Evolutionary conservation across 345 rosid species (phyloP).

Genomic region (Angophora floribunda): DNA sequence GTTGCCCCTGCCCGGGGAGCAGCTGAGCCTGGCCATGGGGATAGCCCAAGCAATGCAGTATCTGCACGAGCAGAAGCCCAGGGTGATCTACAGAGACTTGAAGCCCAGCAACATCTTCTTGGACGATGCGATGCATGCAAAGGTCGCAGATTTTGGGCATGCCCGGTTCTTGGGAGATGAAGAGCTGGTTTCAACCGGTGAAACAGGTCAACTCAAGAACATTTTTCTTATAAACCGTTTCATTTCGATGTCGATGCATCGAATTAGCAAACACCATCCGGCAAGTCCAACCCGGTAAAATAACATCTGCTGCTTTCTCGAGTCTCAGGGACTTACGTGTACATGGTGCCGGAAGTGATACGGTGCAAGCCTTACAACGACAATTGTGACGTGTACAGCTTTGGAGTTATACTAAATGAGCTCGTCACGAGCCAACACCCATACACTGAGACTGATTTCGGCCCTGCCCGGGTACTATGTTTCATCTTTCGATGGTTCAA

Average conservation of each 20-base stretch:
- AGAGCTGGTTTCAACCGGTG: conserved; percentile 49
- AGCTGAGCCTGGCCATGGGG: conserved; percentile 33
- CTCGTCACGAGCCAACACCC: conserved; percentile 40
- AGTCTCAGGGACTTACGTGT: conserved; percentile 39
- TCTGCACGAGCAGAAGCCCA: conserved; percentile 52
- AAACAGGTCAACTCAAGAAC: conserved; percentile 24
- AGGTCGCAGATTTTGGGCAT: conserved; percentile 63
- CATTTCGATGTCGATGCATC: not conserved
- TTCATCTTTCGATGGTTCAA: too few relatives aligned
- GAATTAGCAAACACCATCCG: not conserved
- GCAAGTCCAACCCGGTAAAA: not conserved
- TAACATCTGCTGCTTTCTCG: not conserved
- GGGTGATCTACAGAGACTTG: conserved; percentile 50
- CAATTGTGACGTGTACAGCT: conserved; percentile 53
- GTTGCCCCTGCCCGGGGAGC: conserved; percentile 26
- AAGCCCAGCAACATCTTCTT: conserved; percentile 58
- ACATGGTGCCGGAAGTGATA: conserved; percentile 38
- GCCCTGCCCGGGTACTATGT: conserved; percentile 30
- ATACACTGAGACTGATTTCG: conserved; percentile 20
- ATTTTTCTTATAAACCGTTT: not conserved
- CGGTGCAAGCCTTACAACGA: conserved; percentile 47
- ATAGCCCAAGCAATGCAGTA: conserved; percentile 61
- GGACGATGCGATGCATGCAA: conserved; percentile 32
- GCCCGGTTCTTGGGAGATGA: conserved; percentile 35
- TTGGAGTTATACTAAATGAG: conserved; percentile 38